Evolutionary conservation across 108 stramenopile species (phyloP).

Genomic region (Discostella stelligeroides): DNA sequence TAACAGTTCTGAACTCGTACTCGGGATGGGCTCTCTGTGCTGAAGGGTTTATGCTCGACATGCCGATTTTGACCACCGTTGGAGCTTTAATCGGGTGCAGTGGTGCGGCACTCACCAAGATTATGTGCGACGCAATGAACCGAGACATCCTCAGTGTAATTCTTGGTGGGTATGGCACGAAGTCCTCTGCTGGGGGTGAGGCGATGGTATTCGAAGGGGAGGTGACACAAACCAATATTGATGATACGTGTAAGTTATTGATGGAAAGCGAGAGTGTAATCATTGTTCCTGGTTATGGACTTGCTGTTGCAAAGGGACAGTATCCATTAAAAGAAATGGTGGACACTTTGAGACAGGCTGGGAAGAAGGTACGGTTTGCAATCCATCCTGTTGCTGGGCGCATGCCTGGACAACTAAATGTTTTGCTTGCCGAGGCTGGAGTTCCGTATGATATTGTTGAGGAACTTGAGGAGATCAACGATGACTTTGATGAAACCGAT

Average conservation of each 20-base stretch:
- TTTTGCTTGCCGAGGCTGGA: conserved; percentile 98
- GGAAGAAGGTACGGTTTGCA: conserved; percentile 94
- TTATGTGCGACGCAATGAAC: conserved; percentile 99
- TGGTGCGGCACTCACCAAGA: conserved; percentile 97
- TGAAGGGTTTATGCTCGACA: conserved; percentile 99
- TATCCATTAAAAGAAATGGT: conserved; percentile 96
- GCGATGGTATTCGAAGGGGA: conserved; percentile 94
- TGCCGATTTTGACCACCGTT: conserved; percentile 96
- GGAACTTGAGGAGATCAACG: conserved; percentile 98
- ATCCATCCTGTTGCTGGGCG: conserved; percentile 99
- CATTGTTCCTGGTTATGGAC: conserved; percentile 98
- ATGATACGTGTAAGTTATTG: conserved; percentile 82
- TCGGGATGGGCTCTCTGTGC: conserved; percentile 96
- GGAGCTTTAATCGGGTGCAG: conserved; percentile 99
- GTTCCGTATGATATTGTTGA: conserved; percentile 99
- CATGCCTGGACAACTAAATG: conserved; percentile 99
- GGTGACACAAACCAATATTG: conserved; percentile 84
- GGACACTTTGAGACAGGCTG: conserved; percentile 77
- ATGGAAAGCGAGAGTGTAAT: conserved; percentile 89
- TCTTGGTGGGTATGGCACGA: conserved; percentile 93
- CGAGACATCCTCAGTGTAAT: conserved; percentile 95
- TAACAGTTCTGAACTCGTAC: conserved; percentile 98
- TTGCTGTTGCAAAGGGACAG: conserved; percentile 98
- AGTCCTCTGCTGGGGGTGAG: conserved; percentile 84
- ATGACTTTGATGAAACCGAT: conserved; percentile 93